phyloP scores from a whole-genome alignment of 2,329 filamentous ascomycete species.

The Cladosporium oxysporum region DNA sequence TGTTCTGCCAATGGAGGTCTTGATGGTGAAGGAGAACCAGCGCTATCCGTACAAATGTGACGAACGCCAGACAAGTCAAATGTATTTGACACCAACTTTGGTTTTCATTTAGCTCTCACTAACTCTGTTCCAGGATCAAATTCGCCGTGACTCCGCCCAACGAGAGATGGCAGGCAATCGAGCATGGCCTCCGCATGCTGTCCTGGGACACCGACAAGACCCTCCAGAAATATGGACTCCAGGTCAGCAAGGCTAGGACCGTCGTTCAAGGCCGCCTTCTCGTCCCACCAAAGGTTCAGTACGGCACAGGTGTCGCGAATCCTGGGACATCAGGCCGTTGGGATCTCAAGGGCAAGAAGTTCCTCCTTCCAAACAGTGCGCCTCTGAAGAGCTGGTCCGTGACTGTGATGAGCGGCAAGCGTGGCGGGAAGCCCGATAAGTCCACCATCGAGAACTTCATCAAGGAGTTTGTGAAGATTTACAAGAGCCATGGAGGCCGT shows the following conservation, averaged over 20 bases:
- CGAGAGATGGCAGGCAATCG: constrained; percentile 68
- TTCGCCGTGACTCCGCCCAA: constrained; percentile 79
- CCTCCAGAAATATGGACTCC: constrained; percentile 71
- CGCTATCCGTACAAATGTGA: constrained; percentile 61
- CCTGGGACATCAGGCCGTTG: constrained; percentile 74
- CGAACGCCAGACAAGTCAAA: constrained; percentile 68
- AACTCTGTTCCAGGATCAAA: constrained; percentile 55
- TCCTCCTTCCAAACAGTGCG: constrained; percentile 62
- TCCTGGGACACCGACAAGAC: constrained; percentile 70
- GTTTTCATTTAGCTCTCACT: not conserved
- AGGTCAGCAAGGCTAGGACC: constrained; percentile 65
- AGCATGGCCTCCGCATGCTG: constrained; percentile 65
- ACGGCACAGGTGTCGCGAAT: constrained; percentile 55
- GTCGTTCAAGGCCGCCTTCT: constrained; percentile 68
- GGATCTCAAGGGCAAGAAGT: constrained; percentile 82
- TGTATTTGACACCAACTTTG: constrained; percentile 56
- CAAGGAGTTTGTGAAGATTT: constrained; percentile 62
- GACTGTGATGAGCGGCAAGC: constrained; percentile 61
- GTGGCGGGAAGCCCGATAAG: constrained; percentile 47
- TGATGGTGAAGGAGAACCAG: constrained; percentile 56
- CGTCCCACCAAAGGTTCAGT: constrained; percentile 69
- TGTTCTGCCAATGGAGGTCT: constrained; percentile 59
- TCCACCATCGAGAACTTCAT: constrained; percentile 55
- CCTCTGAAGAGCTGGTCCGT: constrained; percentile 73
- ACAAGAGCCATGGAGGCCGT: constrained; percentile 62